A percentile compares a stretch with the other conserved stretches of the same genome.
Conservation (phyloP, 768 basidiomycete species). For the Lentinula detonsa region DNA sequence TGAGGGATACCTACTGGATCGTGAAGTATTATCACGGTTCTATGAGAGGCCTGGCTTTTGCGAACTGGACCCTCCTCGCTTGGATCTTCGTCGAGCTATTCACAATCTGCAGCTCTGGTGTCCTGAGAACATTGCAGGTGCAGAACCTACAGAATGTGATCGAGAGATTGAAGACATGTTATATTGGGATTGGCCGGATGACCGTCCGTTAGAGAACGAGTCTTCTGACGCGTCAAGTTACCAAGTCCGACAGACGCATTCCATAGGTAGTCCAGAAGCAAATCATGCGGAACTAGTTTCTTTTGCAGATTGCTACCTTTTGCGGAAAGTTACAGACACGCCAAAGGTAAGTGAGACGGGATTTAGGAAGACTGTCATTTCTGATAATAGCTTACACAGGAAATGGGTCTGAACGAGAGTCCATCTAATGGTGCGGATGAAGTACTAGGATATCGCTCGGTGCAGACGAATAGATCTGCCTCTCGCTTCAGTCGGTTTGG, state of each 20-base stretch:
- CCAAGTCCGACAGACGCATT: not conserved
- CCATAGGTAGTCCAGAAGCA: constrained; percentile 8
- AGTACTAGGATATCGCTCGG: constrained; percentile 44
- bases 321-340: constrained; percentile 24
- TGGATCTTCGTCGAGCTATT: constrained; percentile 65
- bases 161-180: constrained; percentile 2
- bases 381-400: constrained; percentile 16
- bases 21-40: constrained; percentile 34
- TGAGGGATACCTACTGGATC: constrained; percentile 46
- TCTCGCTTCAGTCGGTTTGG: not conserved
- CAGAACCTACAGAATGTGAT: not conserved
- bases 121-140: constrained; percentile 9
- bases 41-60: constrained; percentile 26
- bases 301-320: constrained; percentile 47
- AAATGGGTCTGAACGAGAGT: constrained; percentile 1
- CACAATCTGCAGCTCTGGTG: constrained; percentile 54
- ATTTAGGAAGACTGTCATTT: constrained; percentile 8
- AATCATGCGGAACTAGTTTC: constrained; percentile 42
- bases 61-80: not conserved
- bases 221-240: constrained; percentile 1
- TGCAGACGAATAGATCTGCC: constrained; percentile 19
- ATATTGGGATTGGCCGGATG: not conserved
- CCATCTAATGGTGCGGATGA: constrained; percentile 33
- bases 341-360: constrained; percentile 31
- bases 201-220: not conserved